phyloP scores from a whole-genome alignment of 352 stramenopile genomes.

The Phytophthora brassicae region DNA sequence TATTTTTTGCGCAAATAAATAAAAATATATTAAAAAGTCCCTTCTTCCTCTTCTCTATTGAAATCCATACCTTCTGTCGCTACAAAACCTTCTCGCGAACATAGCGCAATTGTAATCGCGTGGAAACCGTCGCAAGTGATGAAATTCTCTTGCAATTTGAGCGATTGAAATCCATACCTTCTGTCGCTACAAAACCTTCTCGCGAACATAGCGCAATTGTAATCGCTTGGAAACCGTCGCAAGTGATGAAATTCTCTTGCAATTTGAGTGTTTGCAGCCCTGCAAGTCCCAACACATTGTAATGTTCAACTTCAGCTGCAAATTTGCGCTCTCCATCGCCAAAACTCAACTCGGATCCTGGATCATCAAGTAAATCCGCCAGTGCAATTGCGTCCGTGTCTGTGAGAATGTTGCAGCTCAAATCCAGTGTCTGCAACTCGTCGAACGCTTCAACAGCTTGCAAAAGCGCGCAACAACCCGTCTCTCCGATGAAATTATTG shows the following conservation, averaged over 20 bases:
- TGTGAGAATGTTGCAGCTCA: constrained; percentile 64
- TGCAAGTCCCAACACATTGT: constrained; percentile 20
- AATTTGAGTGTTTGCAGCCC: constrained; percentile 38
- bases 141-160: constrained; percentile 67
- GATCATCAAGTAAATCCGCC: constrained; percentile 39
- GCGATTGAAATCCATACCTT: too few relatives aligned
- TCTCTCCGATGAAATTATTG: constrained; percentile 73
- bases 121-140: constrained; percentile 67
- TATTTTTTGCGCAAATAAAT: constrained; percentile 25
- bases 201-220: constrained; percentile 44
- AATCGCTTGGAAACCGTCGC: constrained; percentile 60
- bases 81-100: constrained; percentile 26
- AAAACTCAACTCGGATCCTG: constrained; percentile 14
- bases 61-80: constrained; percentile 2
- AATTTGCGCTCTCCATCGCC: constrained; percentile 5
- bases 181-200: constrained; percentile 21
- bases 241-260: constrained; percentile 71
- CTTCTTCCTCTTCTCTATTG: constrained; percentile 8
- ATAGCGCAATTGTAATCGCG: constrained; percentile 53
- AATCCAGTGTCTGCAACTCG: constrained; percentile 36
- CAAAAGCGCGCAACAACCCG: constrained; percentile 39
- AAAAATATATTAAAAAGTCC: too few relatives aligned
- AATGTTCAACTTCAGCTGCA: constrained; percentile 3
- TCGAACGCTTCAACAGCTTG: constrained; percentile 28
- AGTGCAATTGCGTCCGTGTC: constrained; percentile 51